phyloP scores from a whole-genome alignment of 2,329 filamentous ascomycete species.

The Aurifilum marmelostoma region DNA sequence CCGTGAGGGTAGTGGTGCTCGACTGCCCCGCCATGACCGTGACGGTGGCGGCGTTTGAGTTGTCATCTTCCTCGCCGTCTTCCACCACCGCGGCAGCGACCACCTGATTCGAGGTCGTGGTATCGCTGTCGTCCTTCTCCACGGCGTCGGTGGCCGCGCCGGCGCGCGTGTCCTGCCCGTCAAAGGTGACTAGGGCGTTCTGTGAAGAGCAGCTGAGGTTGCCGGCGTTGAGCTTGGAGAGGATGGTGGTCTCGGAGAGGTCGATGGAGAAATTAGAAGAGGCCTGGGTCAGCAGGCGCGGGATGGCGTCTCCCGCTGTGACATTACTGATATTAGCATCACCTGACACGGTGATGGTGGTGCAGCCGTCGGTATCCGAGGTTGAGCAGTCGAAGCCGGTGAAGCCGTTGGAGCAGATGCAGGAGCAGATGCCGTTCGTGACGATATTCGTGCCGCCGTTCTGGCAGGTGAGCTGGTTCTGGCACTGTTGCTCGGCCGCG shows the following conservation, averaged over 20 bases:
- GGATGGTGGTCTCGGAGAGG: slow-evolving; percentile 68
- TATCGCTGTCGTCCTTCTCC: slow-evolving; percentile 29
- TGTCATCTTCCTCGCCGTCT: slow-evolving; percentile 27
- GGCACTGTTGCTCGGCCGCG: slow-evolving; percentile 52
- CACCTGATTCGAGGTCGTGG: slow-evolving; percentile 24
- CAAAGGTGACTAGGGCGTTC: slow-evolving; percentile 86
- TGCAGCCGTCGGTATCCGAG: slow-evolving; percentile 54
- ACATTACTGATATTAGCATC: slow-evolving; percentile 61
- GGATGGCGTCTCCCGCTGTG: slow-evolving; percentile 79
- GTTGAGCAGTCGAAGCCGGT: slow-evolving; percentile 61
- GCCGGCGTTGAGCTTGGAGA: slow-evolving; percentile 74
- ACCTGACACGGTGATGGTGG: slow-evolving; percentile 51
- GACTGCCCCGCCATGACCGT: slow-evolving; percentile 38
- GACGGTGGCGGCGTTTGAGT: slow-evolving; percentile 37
- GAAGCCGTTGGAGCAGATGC: slow-evolving; percentile 88
- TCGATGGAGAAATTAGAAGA: slow-evolving; percentile 74
- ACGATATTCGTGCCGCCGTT: slow-evolving; percentile 83
- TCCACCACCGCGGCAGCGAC: slow-evolving; percentile 32
- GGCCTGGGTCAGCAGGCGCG: slow-evolving; percentile 70
- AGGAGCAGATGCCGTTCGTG: slow-evolving; percentile 71
- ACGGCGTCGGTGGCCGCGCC: slow-evolving; percentile 37
- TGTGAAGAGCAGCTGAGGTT: slow-evolving; percentile 81
- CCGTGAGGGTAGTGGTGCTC: slow-evolving; percentile 41
- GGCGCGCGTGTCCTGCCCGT: slow-evolving; percentile 53
- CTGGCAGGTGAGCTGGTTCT: slow-evolving; percentile 64